phyloP scores from a whole-genome alignment of 2,329 filamentous ascomycete species.

The Fonsecaea pugnacius region DNA sequence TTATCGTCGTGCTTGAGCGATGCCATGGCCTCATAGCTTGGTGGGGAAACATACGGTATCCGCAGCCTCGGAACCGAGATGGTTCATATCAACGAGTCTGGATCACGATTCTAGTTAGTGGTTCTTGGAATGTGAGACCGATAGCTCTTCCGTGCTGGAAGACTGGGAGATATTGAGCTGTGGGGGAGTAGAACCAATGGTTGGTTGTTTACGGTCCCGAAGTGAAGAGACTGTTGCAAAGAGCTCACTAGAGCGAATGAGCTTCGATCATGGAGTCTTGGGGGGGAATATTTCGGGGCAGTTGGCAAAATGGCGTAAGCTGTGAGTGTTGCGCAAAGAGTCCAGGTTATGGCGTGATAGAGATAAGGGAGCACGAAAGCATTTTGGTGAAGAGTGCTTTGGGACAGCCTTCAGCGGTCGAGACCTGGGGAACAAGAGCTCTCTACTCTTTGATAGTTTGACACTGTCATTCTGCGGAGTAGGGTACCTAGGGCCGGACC shows the following conservation, averaged over 20 bases:
- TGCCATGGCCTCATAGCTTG: slow-evolving; percentile 19
- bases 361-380: neutral
- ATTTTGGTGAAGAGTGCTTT: neutral
- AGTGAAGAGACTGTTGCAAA: neutral
- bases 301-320: slow-evolving; percentile 1
- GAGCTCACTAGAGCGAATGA: slow-evolving; percentile 1
- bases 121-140: neutral
- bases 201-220: neutral
- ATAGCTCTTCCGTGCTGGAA: neutral
- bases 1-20: slow-evolving; percentile 20
- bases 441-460: neutral
- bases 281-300: neutral
- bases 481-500: too few species aligned
- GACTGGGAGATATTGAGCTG: neutral
- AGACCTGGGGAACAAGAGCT: neutral
- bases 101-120: neutral
- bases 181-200: neutral
- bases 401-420: neutral
- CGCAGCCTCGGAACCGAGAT: neutral
- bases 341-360: slow-evolving; percentile 17
- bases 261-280: neutral
- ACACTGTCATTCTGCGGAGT: too few species aligned
- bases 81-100: neutral
- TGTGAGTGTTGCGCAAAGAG: neutral
- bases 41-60: slow-evolving; percentile 2